Percentiles rank a stretch among this genome's conserved stretches.
Conservation (phyloP, 2,329 filamentous ascomycete species). For the Cytospora paraplurivora region DNA sequence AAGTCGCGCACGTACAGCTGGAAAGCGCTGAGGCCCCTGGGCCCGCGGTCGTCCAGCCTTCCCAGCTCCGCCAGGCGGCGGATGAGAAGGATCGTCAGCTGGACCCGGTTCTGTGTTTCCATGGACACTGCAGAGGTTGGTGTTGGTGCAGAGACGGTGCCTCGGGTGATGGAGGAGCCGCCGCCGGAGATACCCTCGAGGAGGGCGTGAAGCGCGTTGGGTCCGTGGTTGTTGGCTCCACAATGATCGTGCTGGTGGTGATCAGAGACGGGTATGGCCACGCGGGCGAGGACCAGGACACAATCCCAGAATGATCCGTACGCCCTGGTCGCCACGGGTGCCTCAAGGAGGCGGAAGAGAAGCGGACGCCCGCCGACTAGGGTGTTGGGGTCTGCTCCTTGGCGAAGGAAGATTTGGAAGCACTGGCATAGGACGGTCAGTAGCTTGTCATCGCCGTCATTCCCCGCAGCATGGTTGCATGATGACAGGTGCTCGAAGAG, state of each 20-base stretch:
- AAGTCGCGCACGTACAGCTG: slow-evolving; percentile 13
- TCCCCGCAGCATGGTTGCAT: background rate
- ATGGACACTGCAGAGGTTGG: background rate
- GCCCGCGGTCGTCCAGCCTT: slow-evolving; percentile 13
- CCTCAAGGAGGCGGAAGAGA: slow-evolving; percentile 8
- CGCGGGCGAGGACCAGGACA: background rate
- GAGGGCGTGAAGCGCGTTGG: slow-evolving; percentile 8
- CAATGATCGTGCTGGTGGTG: background rate
- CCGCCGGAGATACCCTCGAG: background rate
- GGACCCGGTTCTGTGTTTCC: background rate
- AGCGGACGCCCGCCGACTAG: slow-evolving; percentile 6
- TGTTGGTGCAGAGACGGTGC: background rate
- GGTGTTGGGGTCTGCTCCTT: slow-evolving; percentile 14
- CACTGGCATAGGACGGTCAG: slow-evolving; percentile 3
- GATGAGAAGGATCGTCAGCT: slow-evolving; percentile 5
- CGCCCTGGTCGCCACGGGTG: background rate
- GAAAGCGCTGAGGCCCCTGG: slow-evolving; percentile 11
- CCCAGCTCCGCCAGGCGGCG: slow-evolving; percentile 8
- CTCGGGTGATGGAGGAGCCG: no score
- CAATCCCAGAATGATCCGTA: slow-evolving; percentile 3
- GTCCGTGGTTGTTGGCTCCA: background rate
- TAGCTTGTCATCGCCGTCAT: background rate
- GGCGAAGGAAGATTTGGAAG: background rate
- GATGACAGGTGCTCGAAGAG: slow-evolving; percentile 11
- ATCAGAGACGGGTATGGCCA: background rate